phyloP scores from a whole-genome alignment of 2,329 filamentous ascomycete genomes.

The Tolypocladium sp. region DNA sequence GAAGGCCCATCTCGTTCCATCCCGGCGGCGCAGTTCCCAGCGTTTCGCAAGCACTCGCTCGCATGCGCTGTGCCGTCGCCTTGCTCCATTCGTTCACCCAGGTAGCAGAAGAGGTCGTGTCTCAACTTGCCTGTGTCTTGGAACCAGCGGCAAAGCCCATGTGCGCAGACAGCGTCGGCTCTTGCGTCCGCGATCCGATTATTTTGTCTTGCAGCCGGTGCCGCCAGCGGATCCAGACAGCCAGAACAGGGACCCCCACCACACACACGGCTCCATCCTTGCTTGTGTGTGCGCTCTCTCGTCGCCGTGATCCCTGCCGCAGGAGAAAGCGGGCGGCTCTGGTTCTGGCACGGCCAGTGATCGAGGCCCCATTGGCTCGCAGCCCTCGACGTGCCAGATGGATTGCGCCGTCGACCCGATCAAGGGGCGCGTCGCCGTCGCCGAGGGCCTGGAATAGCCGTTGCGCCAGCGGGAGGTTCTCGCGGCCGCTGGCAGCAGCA shows the following conservation, averaged over 20 bases:
- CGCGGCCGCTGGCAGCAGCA: neutral
- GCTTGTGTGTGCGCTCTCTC: neutral
- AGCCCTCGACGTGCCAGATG: neutral
- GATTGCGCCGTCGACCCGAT: neutral
- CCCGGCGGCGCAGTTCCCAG: neutral
- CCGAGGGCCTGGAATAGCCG: neutral
- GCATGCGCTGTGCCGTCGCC: neutral
- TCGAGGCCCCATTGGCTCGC: conserved; percentile 8
- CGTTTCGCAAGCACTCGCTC: neutral
- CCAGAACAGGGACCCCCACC: neutral
- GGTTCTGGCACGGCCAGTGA: conserved; percentile 3
- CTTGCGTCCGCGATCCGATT: neutral
- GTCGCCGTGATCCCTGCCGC: conserved; percentile 13
- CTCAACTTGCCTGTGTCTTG: neutral
- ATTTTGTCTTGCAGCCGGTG: neutral
- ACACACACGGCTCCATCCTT: neutral
- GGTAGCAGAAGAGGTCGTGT: neutral
- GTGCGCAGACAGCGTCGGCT: neutral
- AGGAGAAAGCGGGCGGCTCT: conserved; percentile 8
- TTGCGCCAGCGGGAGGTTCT: neutral
- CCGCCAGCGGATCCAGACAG: neutral
- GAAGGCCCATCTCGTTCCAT: neutral
- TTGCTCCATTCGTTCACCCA: neutral
- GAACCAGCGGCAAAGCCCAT: neutral
- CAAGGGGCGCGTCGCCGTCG: neutral